Base-by-base conservation (phyloP, 352 stramenopile species). In the Phytophthora sojae region DNA sequence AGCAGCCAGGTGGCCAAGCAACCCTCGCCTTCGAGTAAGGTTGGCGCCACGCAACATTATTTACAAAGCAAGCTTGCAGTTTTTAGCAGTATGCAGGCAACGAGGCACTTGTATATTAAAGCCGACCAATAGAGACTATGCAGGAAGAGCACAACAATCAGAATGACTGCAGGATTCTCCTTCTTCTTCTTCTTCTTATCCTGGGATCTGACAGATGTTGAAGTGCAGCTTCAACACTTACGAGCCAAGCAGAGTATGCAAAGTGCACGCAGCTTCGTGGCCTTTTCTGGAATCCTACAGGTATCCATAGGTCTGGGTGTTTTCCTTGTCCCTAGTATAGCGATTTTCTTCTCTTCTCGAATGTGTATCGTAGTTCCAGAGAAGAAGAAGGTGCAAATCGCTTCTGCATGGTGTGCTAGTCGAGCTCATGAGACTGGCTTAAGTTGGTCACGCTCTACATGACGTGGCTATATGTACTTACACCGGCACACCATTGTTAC, bases 21-120 rank as follows among this genome's bases (percentile, higher is more conserved):
- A 65, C 52, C 19, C 66, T 77, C 51, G 8, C 61, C 26, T 77
- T 77, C 17, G 56, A 77, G 50, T 77, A 64, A 68, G 35, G 30
- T 45, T 54, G 26, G 6, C 25, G 11, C 35, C n/a, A 32, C 32
- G 0, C 15, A 39, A 12, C 60, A 44, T n/a, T 69, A 63, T 69
- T 63, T 64, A 63, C 39, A 4, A n/a, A 45, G 32, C 47, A 11
- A 44, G 32, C 42, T 58, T 52, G 30, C 54, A 68, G 21, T 37
- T 55, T 55, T 67, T 47, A n/a, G 30, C 35, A 49, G 21, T 21
- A 39, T 14, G 56, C 49, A 63, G 45, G 44, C 32, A 66, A 17
- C 29, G 3, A 47, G 29, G 21, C 8, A 11, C 19, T 54, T 67
- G 51, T 72, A 72, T 8, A 63, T 4, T 61, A 62, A 54, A 57